These are phyloP conservation scores for Talaromyces islandicus DNA, from an alignment of 2,329 filamentous ascomycete species.

Conservation along the genomic window DNA sequence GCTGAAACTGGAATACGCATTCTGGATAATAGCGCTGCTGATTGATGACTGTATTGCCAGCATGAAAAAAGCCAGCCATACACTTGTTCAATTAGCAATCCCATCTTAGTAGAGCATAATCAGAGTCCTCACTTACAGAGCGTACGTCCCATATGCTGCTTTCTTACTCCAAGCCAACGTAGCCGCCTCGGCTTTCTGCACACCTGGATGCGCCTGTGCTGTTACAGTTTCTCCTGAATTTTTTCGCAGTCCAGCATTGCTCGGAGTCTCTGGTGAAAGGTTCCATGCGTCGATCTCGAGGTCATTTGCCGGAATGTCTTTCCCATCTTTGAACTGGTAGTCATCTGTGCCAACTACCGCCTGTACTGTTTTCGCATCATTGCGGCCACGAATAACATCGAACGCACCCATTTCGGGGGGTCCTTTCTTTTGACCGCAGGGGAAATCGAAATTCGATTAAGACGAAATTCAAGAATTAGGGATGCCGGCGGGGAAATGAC, in stretches of 20 bases:
- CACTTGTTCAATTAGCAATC: conserved; percentile 25
- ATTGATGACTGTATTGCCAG: conserved; percentile 38
- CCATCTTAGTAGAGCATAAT: not conserved
- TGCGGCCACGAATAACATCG: not conserved
- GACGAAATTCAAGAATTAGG: not conserved
- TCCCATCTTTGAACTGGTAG: not conserved
- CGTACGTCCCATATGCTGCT: conserved; percentile 25
- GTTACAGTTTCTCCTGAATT: conserved; percentile 17
- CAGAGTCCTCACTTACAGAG: conserved; percentile 18
- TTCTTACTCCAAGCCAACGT: conserved; percentile 34
- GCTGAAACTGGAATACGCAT: conserved; percentile 48
- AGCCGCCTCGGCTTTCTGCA: conserved; percentile 36
- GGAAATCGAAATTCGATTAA: not conserved
- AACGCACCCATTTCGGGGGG: not conserved
- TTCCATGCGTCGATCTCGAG: conserved; percentile 19
- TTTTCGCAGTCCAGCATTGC: not conserved
- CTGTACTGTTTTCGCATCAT: not conserved
- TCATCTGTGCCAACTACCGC: not conserved
- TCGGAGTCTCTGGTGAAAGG: conserved; percentile 18
- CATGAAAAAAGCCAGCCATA: conserved; percentile 42
- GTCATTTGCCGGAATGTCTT: conserved; percentile 11
- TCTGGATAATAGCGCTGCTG: conserved; percentile 39
- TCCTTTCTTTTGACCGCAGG: not conserved
- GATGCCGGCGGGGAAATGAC: not conserved
- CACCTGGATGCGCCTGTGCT: conserved; percentile 21